These are phyloP conservation scores for Ambrosia artemisiifolia DNA, from an alignment of 129 eudicot genomes.

Conservation along the genomic window DNA sequence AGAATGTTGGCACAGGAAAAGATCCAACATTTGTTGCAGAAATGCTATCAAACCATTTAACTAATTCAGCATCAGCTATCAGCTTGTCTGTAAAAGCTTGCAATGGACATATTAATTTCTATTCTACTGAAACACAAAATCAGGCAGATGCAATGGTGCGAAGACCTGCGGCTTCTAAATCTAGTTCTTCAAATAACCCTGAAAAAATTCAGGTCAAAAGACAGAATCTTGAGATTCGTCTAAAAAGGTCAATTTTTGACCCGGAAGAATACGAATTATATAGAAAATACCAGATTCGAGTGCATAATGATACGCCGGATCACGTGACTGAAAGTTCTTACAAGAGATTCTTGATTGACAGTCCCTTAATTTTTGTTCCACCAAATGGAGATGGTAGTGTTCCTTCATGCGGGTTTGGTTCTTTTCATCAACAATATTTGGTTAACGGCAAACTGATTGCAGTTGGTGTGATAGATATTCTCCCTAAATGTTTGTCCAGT, in stretches of 20 bases:
- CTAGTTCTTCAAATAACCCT: constrained; percentile 24
- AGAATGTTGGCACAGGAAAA: constrained; percentile 20
- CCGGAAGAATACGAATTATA: constrained; percentile 83
- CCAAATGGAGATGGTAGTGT: constrained; percentile 44
- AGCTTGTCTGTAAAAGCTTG: constrained; percentile 65
- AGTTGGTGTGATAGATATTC: constrained; percentile 93
- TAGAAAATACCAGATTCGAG: constrained; percentile 71
- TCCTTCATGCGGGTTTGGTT: constrained; percentile 92
- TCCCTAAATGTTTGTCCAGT: constrained; percentile 69
- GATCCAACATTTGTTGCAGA: constrained; percentile 60
- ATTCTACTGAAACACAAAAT: constrained; percentile 36
- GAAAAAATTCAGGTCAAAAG: constrained; percentile 25
- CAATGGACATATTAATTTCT: constrained; percentile 88
- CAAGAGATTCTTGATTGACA: constrained; percentile 77
- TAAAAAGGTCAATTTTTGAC: constrained; percentile 76
- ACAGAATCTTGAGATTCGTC: constrained; percentile 56
- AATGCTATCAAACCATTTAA: constrained; percentile 36
- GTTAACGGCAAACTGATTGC: constrained; percentile 80
- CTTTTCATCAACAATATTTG: constrained; percentile 92
- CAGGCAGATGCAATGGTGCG: constrained; percentile 5
- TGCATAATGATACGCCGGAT: constrained; percentile 83
- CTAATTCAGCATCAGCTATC: constrained; percentile 25
- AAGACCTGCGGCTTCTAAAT: constrained; percentile 20
- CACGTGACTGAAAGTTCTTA: constrained; percentile 77
- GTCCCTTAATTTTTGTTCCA: constrained; percentile 66